Percentiles rank a stretch among this genome's conserved stretches.
Conservation (phyloP, 768 basidiomycete genomes). For the Saitozyma podzolica region DNA sequence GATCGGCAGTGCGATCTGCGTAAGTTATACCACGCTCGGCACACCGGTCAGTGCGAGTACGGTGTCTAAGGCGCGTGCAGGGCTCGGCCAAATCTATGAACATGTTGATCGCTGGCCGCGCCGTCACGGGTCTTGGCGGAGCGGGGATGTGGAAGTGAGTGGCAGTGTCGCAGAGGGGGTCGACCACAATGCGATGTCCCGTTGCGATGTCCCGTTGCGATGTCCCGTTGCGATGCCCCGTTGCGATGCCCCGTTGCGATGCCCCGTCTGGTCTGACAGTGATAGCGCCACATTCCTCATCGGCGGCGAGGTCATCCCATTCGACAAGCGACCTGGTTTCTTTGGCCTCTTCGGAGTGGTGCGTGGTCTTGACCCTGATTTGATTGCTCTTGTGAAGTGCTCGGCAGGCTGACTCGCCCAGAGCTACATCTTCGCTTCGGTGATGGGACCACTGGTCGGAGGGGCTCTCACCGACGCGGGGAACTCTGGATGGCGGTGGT, state of each 20-base stretch:
- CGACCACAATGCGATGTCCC: background rate
- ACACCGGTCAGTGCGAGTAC: background rate
- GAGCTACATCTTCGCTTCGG: conserved; percentile 28
- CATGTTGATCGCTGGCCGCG: conserved; percentile 34
- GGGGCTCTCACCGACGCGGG: conserved; percentile 30
- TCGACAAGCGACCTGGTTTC: conserved; percentile 27
- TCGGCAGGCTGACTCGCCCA: background rate
- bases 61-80: background rate
- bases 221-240: too few species aligned
- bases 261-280: background rate
- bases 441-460: conserved; percentile 32
- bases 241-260: background rate
- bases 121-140: conserved; percentile 31
- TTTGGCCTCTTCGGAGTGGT: conserved; percentile 30
- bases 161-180: background rate
- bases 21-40: conserved; percentile 10
- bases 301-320: conserved; percentile 27
- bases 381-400: background rate
- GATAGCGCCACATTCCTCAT: conserved; percentile 29
- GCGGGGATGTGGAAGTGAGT: conserved; percentile 31
- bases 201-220: background rate
- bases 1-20: conserved; percentile 28
- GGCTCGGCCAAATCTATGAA: conserved; percentile 22
- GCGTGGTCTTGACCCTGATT: background rate
- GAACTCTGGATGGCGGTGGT: conserved; percentile 24